Base-by-base conservation (phyloP, 495 filamentous ascomycete species). In the Penicillium desertorum region DNA sequence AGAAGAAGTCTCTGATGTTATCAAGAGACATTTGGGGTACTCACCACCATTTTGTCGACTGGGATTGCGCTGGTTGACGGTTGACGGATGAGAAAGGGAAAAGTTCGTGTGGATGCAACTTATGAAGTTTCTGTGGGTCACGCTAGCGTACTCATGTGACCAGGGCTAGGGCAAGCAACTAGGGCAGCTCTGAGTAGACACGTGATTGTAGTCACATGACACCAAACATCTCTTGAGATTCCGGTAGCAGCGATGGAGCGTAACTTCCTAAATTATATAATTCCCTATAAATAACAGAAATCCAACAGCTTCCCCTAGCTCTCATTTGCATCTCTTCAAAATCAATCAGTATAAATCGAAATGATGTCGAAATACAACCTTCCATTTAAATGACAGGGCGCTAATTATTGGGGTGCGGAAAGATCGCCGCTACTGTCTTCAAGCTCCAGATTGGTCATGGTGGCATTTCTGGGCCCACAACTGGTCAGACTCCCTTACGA, bases 11-110 rank as follows among this genome's bases (percentile, higher is more conserved):
- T 65, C 42, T 46, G 51, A 32, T 39, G 50, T 30, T 45, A 58
- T 45, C 63, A 66, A 71, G 64, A 65, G 63, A 44, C 45, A 51
- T 57, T 30, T 71, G 61, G 76, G 55, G 48, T 73, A 73, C 76
- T 79, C 76, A 79, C 76, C 74, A 78, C 75, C 76, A 79, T 79
- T 61, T 77, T 76, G 76, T 79, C 76, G 76, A 73, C 72, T 75
- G 71, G 60, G 70, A 71, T 77, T 65, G 69, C 62, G 72, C 63
- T 75, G 70, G 59, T 66, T 71, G 75, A 75, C 70, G 71, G 69
- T 73, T 75, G 72, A 74, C 73, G 63, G 53, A 62, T 61, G 58
- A 58, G 61, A 67, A 59, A 67, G 68, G 51, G 57, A 59, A 64
- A 66, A 62, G 58, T 59, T 43, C 51, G 47, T 44, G 44, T 32